Percentiles rank a stretch among this genome's conserved stretches.
These are phyloP conservation scores for Acaromyces ingoldii DNA, from an alignment of 1,284 basidiomycete species.

Conservation along the genomic window DNA sequence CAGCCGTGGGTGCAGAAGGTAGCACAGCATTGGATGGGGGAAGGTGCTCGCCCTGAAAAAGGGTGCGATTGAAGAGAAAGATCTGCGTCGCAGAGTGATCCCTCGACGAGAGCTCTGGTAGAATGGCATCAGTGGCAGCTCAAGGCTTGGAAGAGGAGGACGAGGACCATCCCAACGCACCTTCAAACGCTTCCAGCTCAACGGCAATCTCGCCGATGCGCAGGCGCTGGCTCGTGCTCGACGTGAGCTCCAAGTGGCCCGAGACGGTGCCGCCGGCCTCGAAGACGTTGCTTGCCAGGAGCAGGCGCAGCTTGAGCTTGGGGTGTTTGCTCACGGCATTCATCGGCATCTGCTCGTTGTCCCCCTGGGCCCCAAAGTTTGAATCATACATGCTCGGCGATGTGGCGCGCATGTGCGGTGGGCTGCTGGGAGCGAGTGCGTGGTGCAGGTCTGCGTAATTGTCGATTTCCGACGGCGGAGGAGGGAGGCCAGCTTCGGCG, in stretches of 20 bases:
- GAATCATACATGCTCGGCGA: conserved; percentile 14
- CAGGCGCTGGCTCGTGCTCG: conserved; percentile 35
- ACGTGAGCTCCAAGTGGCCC: conserved; percentile 42
- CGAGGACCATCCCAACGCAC: too few relatives aligned
- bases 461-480: conserved; percentile 23
- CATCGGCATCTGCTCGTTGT: conserved; percentile 14
- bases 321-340: conserved; percentile 43
- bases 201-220: conserved; percentile 41
- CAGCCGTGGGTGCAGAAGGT: conserved; percentile 32
- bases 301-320: conserved; percentile 36
- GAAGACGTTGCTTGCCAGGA: conserved; percentile 30
- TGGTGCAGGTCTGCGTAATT: conserved; percentile 5
- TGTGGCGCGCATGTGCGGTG: neutral
- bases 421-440: neutral
- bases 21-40: conserved; percentile 44
- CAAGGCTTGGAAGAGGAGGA: too few relatives aligned
- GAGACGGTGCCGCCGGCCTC: conserved; percentile 34
- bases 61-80: conserved; percentile 41
- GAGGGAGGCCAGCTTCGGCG: conserved; percentile 29
- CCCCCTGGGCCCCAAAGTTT: conserved; percentile 5
- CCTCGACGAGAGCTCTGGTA: conserved; percentile 38
- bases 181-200: conserved; percentile 34
- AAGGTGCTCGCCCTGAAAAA: conserved; percentile 41
- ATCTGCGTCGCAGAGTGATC: conserved; percentile 42
- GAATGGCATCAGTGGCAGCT: neutral